Base-by-base conservation (phyloP, 2,329 filamentous ascomycete genomes). In the Aspergillus sp. region DNA sequence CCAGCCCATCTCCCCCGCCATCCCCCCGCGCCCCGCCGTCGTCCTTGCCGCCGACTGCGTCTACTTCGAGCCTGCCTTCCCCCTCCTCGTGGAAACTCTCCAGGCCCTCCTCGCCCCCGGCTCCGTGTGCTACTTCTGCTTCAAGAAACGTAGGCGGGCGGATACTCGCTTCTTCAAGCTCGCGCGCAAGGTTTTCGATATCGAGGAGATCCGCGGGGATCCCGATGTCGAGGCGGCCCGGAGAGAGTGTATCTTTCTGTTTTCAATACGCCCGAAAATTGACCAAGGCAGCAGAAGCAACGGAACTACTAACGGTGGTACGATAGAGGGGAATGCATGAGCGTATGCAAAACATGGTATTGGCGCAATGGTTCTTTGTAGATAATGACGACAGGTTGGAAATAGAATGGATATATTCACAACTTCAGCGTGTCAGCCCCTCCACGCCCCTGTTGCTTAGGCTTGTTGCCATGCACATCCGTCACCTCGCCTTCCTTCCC, bases 21-120 rank as follows among this genome's bases (percentile, higher is more conserved):
- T 64, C 20, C 59, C 58, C 14, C 33, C 43, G 68, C 34, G 67
- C 69, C 85, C 86, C 12, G 78, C 88, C 49, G 69, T 94, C 34
- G 78, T 98, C 35, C 72, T 96, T n/a, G 91, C 91, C 3, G 89
- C 88, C 25, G 91, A 96, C 59, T 96, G 89, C 61, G 86, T 94
- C 30, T 98, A 96, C 66, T 93, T 93, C 58, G 91, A 96, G 60
- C 86, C 89, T 2, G 85, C 91, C 1, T 96, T 96, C 53, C 88
- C 89, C 17, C 68, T 95, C 20, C 71, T 98, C 29, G 72, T 91
- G 52, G 66, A 77, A 42, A 96, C 89, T 4, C 64, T 96, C 43
- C 67, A 74, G 37, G 77, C 83, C 41, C 68, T 95, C 29, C 68
- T 94, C 43, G 72, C 74, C 11, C 71, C 69, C 3, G 55, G 68